Conservation (phyloP, 805 yeast genomes). For the Candida rishiriensis region DNA sequence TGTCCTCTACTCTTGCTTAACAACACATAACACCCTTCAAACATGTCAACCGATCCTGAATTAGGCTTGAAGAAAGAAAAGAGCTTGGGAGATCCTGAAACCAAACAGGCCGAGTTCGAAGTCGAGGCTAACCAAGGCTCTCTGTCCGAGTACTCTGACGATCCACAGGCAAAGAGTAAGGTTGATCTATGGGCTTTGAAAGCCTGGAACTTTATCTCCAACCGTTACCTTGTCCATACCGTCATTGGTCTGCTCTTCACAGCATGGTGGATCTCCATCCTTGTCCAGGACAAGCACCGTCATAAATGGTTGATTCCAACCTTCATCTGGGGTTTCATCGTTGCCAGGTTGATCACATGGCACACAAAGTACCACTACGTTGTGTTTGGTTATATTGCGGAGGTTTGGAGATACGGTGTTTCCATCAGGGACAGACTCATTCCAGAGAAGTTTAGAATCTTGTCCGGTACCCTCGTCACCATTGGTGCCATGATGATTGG, state of each 20-base stretch:
- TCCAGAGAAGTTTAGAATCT: slow-evolving; percentile 38
- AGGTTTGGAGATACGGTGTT: slow-evolving; percentile 30
- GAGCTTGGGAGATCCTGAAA: not conserved
- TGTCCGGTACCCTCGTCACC: slow-evolving; percentile 41
- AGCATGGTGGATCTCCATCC: slow-evolving; percentile 41
- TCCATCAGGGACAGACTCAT: slow-evolving; percentile 35
- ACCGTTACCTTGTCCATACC: slow-evolving; percentile 3
- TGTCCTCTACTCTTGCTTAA: too few relatives aligned
- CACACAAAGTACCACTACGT: slow-evolving; percentile 27
- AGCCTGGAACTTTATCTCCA: not conserved
- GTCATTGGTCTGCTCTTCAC: slow-evolving; percentile 11
- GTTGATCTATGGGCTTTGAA: not conserved
- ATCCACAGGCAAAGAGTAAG: not conserved
- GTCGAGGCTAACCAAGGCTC: not conserved
- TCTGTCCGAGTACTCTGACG: not conserved
- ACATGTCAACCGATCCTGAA: too few relatives aligned
- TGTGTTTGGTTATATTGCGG: slow-evolving; percentile 15
- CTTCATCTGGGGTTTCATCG: slow-evolving; percentile 35
- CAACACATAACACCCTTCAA: too few relatives aligned
- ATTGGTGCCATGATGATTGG: slow-evolving; percentile 48
- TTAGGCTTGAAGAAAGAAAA: too few relatives aligned
- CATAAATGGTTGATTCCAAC: slow-evolving; percentile 46
- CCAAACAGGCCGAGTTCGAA: not conserved
- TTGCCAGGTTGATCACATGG: slow-evolving; percentile 41
- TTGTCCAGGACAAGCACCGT: slow-evolving; percentile 38